These are phyloP conservation scores for Solanum pinnatisectum DNA, from an alignment of 257 asterid species.

Conservation along the genomic window DNA sequence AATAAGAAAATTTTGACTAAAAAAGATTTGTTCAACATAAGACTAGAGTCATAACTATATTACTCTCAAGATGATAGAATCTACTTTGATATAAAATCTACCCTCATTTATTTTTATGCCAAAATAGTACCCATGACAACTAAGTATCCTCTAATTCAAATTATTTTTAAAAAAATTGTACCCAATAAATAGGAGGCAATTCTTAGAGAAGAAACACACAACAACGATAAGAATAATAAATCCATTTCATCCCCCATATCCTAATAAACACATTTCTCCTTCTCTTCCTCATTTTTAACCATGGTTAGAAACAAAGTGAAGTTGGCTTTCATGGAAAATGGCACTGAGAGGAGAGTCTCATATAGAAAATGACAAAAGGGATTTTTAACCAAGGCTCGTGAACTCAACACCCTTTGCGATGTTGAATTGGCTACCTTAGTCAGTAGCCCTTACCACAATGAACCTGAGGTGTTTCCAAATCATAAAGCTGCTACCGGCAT, in stretches of 20 bases:
- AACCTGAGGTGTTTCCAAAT: not conserved
- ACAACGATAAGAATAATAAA: not conserved
- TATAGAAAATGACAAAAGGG: not conserved
- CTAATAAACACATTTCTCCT: not conserved
- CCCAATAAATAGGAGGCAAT: not conserved
- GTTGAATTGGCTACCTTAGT: not conserved
- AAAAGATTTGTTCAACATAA: not conserved
- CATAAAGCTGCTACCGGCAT: not conserved
- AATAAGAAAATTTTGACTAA: not conserved
- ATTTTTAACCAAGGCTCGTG: not conserved
- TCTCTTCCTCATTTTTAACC: not conserved
- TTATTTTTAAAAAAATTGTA: too few species aligned
- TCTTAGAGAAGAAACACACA: not conserved
- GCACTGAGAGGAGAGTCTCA: not conserved
- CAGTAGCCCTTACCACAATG: not conserved
- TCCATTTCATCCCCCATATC: not conserved
- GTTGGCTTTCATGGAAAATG: not conserved
- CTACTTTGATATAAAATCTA: too few species aligned
- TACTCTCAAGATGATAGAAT: not conserved
- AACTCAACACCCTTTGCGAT: not conserved
- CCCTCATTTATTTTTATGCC: too few species aligned
- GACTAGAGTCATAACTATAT: too few species aligned
- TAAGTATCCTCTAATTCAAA: not conserved
- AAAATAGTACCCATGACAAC: not conserved
- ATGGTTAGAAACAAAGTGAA: not conserved